A percentile compares a stretch with the other conserved stretches of the same genome.
Evolutionary conservation across 2,329 filamentous ascomycete genomes (phyloP).

Genomic region (Beauveria brongniartii): DNA sequence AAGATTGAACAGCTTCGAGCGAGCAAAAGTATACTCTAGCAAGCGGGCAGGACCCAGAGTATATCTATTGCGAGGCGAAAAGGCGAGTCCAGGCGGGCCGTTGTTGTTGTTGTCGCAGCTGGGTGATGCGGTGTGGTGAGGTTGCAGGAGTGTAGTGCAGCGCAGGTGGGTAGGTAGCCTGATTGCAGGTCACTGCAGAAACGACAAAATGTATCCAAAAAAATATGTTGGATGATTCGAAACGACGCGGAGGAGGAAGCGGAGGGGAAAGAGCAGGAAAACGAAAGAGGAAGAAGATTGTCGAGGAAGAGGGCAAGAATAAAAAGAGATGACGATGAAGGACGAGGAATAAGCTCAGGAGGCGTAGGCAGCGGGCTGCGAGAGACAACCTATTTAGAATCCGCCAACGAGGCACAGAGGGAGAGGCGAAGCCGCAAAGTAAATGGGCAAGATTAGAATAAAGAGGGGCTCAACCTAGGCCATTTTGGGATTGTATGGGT

Average conservation of each 20-base stretch:
- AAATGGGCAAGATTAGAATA: not conserved
- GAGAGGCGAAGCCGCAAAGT: no score
- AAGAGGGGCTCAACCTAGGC: not conserved
- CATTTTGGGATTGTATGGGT: no score
- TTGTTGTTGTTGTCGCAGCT: slow-evolving; percentile 2
- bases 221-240: not conserved
- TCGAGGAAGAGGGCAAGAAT: not conserved
- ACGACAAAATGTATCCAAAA: not conserved
- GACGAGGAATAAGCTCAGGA: slow-evolving; percentile 4
- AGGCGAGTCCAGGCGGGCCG: not conserved
- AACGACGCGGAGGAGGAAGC: not conserved
- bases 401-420: no score
- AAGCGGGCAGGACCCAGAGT: not conserved
- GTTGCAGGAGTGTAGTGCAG: not conserved
- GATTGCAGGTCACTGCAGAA: slow-evolving; percentile 7
- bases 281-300: not conserved
- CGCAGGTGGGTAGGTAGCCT: not conserved
- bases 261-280: not conserved
- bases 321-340: not conserved
- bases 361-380: not conserved
- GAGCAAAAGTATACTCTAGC: not conserved
- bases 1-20: not conserved
- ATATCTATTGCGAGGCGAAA: not conserved
- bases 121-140: slow-evolving; percentile 9
- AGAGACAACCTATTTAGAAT: not conserved